These are phyloP conservation scores for Xylaria curta DNA, from an alignment of 495 filamentous ascomycete species.

Conservation along the genomic window DNA sequence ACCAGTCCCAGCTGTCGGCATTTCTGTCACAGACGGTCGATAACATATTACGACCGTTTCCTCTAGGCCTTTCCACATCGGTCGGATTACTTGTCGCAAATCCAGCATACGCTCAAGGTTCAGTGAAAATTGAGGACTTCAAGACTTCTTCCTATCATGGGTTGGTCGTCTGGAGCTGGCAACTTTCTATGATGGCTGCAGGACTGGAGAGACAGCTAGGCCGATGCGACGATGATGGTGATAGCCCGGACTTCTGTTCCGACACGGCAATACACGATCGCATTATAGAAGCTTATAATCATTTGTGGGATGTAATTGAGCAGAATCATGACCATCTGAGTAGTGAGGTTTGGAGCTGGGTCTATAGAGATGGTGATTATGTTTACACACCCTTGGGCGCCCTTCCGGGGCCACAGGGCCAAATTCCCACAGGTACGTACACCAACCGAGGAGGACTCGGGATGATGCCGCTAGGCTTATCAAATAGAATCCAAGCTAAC, in stretches of 20 bases:
- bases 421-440: slow-evolving; percentile 42
- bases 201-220: slow-evolving; percentile 58
- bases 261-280: slow-evolving; percentile 55
- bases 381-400: slow-evolving; percentile 57
- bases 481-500: slow-evolving; percentile 13
- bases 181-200: slow-evolving; percentile 67
- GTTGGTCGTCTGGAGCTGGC: slow-evolving; percentile 72
- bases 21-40: slow-evolving; percentile 63
- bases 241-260: slow-evolving; percentile 55
- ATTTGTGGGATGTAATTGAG: slow-evolving; percentile 66
- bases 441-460: background rate
- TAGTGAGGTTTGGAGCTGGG: slow-evolving; percentile 70
- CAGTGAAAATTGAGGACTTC: slow-evolving; percentile 58
- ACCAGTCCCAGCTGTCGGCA: slow-evolving; percentile 60
- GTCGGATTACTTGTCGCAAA: slow-evolving; percentile 67
- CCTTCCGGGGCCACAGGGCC: slow-evolving; percentile 58
- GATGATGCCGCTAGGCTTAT: background rate
- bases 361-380: slow-evolving; percentile 57
- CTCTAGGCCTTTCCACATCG: slow-evolving; percentile 62
- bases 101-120: slow-evolving; percentile 61
- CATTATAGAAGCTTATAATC: slow-evolving; percentile 62
- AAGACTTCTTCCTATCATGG: slow-evolving; percentile 67
- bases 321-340: slow-evolving; percentile 58
- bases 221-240: slow-evolving; percentile 45
- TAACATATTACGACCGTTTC: slow-evolving; percentile 63